Evolutionary conservation across 805 yeast genomes (phyloP).

Genomic region (Ogataea nonfermentans): DNA sequence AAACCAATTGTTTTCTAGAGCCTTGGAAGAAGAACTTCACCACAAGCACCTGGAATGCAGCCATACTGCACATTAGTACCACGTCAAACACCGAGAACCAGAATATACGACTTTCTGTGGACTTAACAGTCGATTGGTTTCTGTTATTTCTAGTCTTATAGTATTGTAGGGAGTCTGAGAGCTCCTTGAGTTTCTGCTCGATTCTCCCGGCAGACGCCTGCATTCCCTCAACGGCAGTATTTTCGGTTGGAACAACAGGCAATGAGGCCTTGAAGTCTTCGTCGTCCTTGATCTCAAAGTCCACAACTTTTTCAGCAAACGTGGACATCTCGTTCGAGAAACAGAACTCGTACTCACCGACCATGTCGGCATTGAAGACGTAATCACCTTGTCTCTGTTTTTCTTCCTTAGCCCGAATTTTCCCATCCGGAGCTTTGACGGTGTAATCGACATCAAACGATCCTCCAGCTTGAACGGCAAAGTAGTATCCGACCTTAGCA

Average conservation of each 20-base stretch:
- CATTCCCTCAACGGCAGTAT: conserved; percentile 56
- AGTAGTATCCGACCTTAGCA: conserved; percentile 68
- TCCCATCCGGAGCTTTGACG: conserved; percentile 56
- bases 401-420: conserved; percentile 49
- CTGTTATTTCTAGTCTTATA: conserved; percentile 89
- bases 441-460: conserved; percentile 76
- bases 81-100: conserved; percentile 68
- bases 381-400: conserved; percentile 81
- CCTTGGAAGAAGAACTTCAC: conserved; percentile 73
- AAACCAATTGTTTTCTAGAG: conserved; percentile 65
- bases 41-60: conserved; percentile 61
- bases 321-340: conserved; percentile 80
- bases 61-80: conserved; percentile 64
- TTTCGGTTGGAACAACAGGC: conserved; percentile 57
- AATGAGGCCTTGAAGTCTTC: conserved; percentile 59
- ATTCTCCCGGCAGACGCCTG: conserved; percentile 53
- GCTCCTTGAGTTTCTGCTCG: conserved; percentile 55
- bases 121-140: conserved; percentile 77
- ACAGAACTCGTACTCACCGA: conserved; percentile 87
- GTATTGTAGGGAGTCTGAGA: conserved; percentile 65
- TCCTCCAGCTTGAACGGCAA: conserved; percentile 82
- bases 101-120: conserved; percentile 61
- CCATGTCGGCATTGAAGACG: conserved; percentile 57
- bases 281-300: conserved; percentile 67
- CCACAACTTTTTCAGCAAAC: conserved; percentile 78